Base-by-base conservation (phyloP, 345 rosid species). In the Acer negundo region DNA sequence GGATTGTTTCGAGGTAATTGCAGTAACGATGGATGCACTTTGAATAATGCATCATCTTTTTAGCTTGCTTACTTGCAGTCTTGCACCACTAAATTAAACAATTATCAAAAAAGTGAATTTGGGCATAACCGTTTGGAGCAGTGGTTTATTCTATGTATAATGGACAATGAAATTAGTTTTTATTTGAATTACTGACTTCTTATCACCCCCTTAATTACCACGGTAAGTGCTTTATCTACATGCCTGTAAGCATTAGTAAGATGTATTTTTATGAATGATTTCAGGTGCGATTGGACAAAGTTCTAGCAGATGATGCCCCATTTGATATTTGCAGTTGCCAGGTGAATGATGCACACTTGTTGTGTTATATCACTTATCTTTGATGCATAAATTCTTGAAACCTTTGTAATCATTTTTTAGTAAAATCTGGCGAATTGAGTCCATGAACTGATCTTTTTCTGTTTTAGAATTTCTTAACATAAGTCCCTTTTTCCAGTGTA, bases 271-370 rank as follows among this genome's bases (percentile, higher is more conserved):
- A 16, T 80, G 61, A 73, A 40, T 81, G 80, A 15, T 77, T 84
- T 83, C 89, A 96, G 99, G 93, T 88, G 73, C 90, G 70, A 59
- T 82, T 96, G 83, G 99, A 94, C 86, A 82, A 89, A 87, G 94
- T 89, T 85, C 84, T 96, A 67, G 94, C 88, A 59, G 94, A 93
- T 82, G 99, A 96, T 89, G 95, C 91, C 15, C 99, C 97, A 74
- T 94, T 96, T 80, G 98, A 96, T 84, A 84, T 94, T 72, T 91
- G 97, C 88, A 96, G 98, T 86, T 96, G 99, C 85, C 99, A 96
- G 94, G 99, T 92, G 80, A 82, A 55, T 85, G 62, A 28, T 67
- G 3, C 15, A 15, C 31, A 15, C 28, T 35, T 12, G 3, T 24
- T 22, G 22, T 72, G 53, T 40, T 58, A 35, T 35, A 35, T 35